Conservation (phyloP, 257 asterid species). For the Solanum etuberosum region DNA sequence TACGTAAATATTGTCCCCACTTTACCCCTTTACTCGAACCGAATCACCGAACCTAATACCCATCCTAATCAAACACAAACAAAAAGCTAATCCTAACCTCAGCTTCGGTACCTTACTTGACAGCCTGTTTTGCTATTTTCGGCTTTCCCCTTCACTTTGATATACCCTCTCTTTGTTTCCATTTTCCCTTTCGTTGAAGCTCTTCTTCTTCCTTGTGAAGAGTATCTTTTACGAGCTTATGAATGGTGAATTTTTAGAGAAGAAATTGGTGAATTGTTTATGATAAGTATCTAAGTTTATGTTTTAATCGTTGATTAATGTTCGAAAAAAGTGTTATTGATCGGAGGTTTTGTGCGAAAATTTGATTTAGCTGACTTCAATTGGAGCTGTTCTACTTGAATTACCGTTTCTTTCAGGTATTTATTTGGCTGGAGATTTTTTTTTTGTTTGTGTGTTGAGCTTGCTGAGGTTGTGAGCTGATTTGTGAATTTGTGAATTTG, state of each 20-base stretch:
- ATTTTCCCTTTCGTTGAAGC: background rate
- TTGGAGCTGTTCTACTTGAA: background rate
- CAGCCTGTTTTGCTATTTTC: conserved; percentile 35
- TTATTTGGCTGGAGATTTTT: background rate
- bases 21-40: background rate
- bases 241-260: background rate
- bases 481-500: background rate
- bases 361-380: background rate
- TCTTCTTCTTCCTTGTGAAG: conserved; percentile 6
- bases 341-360: conserved; percentile 9
- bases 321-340: background rate
- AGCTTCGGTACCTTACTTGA: conserved; percentile 41
- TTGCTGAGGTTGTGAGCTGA: conserved; percentile 1
- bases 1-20: conserved; percentile 12
- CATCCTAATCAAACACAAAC: conserved; percentile 6
- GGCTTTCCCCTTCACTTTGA: conserved; percentile 17
- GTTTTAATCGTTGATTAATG: background rate
- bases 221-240: background rate
- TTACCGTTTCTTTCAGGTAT: background rate
- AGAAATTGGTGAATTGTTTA: background rate
- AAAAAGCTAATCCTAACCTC: conserved; percentile 10
- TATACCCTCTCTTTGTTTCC: background rate
- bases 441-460: background rate
- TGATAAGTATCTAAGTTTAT: background rate
- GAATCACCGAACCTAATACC: conserved; percentile 20